These are phyloP conservation scores for Linnemannia zychae DNA, from an alignment of 192 early-diverging fungal genomes.

Conservation along the genomic window DNA sequence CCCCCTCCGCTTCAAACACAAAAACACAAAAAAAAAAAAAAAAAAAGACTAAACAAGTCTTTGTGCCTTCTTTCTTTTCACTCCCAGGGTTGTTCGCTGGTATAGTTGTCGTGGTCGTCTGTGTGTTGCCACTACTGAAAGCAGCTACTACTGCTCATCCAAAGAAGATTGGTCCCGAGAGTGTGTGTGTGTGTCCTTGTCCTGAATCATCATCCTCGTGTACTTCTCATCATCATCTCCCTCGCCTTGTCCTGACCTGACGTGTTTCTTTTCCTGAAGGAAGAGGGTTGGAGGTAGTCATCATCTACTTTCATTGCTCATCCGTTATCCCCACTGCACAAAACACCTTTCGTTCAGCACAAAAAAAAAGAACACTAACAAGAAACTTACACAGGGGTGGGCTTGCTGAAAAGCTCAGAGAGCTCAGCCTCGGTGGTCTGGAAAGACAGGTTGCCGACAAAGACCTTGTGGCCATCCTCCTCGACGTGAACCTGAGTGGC, in stretches of 20 bases:
- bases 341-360: not conserved
- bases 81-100: not conserved
- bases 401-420: constrained; percentile 76
- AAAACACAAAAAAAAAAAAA: too few species aligned
- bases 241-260: not conserved
- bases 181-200: not conserved
- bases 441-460: constrained; percentile 97
- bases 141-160: not conserved
- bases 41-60: too few species aligned
- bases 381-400: constrained; percentile 83
- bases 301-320: constrained; percentile 11
- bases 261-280: not conserved
- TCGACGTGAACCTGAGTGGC: constrained; percentile 49
- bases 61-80: too few species aligned
- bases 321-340: constrained; percentile 13
- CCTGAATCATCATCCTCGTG: not conserved
- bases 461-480: constrained; percentile 81
- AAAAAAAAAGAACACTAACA: constrained; percentile 1
- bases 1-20: too few species aligned
- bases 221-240: constrained; percentile 1
- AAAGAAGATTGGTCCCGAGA: not conserved
- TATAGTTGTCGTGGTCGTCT: not conserved
- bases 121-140: not conserved
- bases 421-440: constrained; percentile 86
- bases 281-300: not conserved